phyloP scores from a whole-genome alignment of 2,329 filamentous ascomycete species.

The Trematosphaeria pertusa region DNA sequence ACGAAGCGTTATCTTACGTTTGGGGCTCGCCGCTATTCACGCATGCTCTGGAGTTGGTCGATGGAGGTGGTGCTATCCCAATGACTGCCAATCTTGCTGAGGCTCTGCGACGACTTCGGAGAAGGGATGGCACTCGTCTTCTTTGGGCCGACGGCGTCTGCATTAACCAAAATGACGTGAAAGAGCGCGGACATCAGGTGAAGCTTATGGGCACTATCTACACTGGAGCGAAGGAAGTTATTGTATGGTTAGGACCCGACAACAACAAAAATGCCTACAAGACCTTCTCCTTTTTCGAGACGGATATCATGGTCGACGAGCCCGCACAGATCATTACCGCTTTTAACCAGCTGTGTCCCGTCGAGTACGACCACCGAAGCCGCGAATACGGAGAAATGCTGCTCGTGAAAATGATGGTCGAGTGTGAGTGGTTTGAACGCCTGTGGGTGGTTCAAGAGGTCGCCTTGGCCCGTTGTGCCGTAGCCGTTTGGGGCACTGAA shows the following conservation, averaged over 20 bases:
- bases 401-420: background rate
- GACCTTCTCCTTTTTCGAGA: background rate
- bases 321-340: background rate
- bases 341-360: too few relatives aligned
- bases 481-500: background rate
- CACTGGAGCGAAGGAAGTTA: background rate
- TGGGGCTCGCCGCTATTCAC: background rate
- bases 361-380: too few relatives aligned
- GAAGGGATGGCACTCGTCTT: background rate
- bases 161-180: constrained; percentile 5
- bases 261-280: background rate
- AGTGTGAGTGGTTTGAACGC: constrained; percentile 3
- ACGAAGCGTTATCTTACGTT: background rate
- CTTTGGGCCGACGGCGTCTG: constrained; percentile 11
- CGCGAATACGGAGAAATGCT: too few relatives aligned
- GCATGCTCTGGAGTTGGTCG: background rate
- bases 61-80: background rate
- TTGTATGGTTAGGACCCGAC: constrained; percentile 1
- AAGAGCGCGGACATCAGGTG: constrained; percentile 2
- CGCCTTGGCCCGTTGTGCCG: background rate
- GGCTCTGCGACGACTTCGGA: background rate
- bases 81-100: background rate
- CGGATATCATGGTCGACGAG: background rate
- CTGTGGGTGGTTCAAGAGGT: background rate
- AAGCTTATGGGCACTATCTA: constrained; percentile 5